Evolutionary conservation across 1,139 yeast genomes (phyloP).

Genomic region (Diutina sp.): DNA sequence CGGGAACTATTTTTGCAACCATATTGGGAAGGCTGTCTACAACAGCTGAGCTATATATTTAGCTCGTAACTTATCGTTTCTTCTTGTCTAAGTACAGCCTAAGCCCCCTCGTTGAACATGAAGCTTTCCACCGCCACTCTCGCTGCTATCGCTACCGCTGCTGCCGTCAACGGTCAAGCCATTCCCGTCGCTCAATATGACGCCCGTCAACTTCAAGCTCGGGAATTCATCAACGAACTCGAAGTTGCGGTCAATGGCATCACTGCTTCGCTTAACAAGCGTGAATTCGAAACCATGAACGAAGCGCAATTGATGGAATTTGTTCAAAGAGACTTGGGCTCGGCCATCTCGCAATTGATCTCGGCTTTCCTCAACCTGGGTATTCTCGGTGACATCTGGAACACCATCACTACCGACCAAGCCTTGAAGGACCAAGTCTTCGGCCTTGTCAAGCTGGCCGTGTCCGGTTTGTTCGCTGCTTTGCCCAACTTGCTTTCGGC

Average conservation of each 20-base stretch:
- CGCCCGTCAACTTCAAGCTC: constrained; percentile 10
- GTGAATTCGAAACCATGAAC: constrained; percentile 17
- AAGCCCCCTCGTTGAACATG: constrained; percentile 12
- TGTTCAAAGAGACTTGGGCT: constrained; percentile 24
- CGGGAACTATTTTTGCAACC: not conserved
- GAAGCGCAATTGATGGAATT: constrained; percentile 18
- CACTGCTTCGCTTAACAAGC: constrained; percentile 19
- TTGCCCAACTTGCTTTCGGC: constrained; percentile 33
- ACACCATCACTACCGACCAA: constrained; percentile 20
- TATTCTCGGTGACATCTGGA: constrained; percentile 24
- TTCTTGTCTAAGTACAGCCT: not conserved
- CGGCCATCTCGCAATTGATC: constrained; percentile 23
- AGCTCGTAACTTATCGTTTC: not conserved
- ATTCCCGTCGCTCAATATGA: constrained; percentile 6
- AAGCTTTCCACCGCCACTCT: constrained; percentile 31
- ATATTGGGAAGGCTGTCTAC: not conserved
- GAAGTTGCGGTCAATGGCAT: constrained; percentile 26
- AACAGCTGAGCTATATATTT: not conserved
- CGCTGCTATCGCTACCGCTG: constrained; percentile 28
- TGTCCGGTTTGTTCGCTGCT: constrained; percentile 24
- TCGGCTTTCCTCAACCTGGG: constrained; percentile 28
- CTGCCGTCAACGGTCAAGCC: constrained; percentile 16
- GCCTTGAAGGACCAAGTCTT: constrained; percentile 16
- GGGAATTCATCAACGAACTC: constrained; percentile 24
- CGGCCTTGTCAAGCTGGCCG: constrained; percentile 18